Evolutionary conservation across 1,284 basidiomycete species (phyloP), one percentile per base, ranked within the genome.

Genomic region (Inonotus hispidus): DNA sequence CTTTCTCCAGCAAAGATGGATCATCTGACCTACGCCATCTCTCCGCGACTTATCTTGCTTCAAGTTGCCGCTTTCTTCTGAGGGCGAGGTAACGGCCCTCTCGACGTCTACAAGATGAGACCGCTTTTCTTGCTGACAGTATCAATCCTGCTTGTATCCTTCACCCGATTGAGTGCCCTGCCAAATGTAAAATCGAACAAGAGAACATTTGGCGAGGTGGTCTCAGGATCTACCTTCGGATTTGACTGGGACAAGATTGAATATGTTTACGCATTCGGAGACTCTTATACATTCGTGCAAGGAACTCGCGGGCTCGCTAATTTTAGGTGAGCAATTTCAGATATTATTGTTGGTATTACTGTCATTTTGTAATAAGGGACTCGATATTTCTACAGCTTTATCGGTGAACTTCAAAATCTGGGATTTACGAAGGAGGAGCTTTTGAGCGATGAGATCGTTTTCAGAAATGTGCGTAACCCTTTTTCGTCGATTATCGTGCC

Each of bases 231-330:
- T n/a, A 63, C 37, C n/a, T 25, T 25, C 21, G 45, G 38, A 7
- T 77, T 80, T 64, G 63, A 74, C 63, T 80, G 79, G 78, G 66
- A 73, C 39, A 63, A 66, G 10, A 74, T 76, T 13, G 70, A 73
- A 67, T 76, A 77, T 56, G 69, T 82, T 35, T 79, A 79, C 65
- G 79, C 79, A 1, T 82, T 82, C 62, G 81, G 81, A 3, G 81
- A 82, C 64, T 82, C 80, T 2, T 83, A 83, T 64, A 77, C 81
- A 0, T 83, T 82, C 61, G 79, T 83, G 0, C 76, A 80, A 67
- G 82, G 81, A 0, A 79, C 77, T 2, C 64, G 66, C 8, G 81
- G 81, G 0, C 69, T 70, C 60, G 73, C 78, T 6, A 82, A 80
- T 61, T 82, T 79, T 66, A 82, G 80, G 80, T 78, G 59, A 47